A percentile compares a stretch with the other conserved stretches of the same genome.
phyloP scores from a whole-genome alignment of 495 filamentous ascomycete species.

The Choiromyces venosus region DNA sequence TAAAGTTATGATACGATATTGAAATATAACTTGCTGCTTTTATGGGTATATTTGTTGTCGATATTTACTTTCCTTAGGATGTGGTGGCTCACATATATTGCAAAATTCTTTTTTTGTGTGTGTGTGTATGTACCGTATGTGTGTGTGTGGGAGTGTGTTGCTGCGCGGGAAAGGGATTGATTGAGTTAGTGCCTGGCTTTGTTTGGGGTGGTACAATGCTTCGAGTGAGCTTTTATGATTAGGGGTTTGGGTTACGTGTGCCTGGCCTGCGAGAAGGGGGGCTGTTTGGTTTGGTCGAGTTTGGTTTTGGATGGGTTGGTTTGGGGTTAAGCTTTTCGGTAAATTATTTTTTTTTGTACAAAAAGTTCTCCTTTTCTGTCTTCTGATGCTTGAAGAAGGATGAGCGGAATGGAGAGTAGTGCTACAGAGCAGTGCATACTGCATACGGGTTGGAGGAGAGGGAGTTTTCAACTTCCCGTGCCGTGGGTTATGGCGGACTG shows the following conservation, averaged over 20 bases:
- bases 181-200: no score
- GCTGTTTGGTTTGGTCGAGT: no score
- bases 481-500: background rate
- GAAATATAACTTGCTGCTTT: background rate
- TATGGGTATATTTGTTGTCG: background rate
- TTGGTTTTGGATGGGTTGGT: background rate
- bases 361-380: background rate
- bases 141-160: background rate
- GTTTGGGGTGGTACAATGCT: background rate
- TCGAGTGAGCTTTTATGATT: background rate
- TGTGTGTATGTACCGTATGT: no score
- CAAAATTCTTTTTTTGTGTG: background rate
- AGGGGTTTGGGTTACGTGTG: background rate
- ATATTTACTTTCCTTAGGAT: background rate
- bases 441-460: no score
- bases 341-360: background rate
- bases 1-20: background rate
- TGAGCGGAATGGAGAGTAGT: background rate
- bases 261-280: background rate
- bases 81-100: background rate
- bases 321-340: background rate
- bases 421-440: background rate
- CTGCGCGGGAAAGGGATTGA: background rate
- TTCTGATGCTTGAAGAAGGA: background rate
- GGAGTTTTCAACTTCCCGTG: background rate